Base-by-base conservation (phyloP, 2,329 filamentous ascomycete genomes). In the Phialophora expanda region DNA sequence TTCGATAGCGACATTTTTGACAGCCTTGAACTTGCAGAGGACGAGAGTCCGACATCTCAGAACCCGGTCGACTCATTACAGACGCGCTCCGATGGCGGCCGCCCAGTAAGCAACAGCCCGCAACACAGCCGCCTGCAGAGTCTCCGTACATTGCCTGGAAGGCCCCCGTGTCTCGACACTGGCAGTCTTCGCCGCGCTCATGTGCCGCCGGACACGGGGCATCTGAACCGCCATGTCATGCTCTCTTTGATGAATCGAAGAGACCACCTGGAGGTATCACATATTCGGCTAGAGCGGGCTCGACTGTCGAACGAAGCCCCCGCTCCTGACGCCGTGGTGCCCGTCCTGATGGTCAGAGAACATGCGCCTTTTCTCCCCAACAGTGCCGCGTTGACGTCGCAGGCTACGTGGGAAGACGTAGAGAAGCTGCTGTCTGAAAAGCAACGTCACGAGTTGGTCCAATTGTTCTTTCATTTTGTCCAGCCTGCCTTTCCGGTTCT, bases 401-500 rank as follows among this genome's bases (percentile, higher is more conserved):
- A 26, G 14, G 44, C 34, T 8, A 44, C 54, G 34, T 62, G 58
- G 58, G 41, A 51, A 24, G 59, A 61, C 9, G 46, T 66, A 4
- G 57, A 54, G 24, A n/a, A 41, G 11, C 57, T 66, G 51, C 57
- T 66, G 14, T 62, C 54, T 51, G 30, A 44, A 3, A 66, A 58
- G 54, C 64, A 66, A 22, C 53, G 59, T 34, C 38, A 57, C 9
- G 48, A 62, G 11, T 44, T 66, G 54, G 46, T 61, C 26, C 22
- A 30, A 71, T 80, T 95, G 38, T 96, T 93, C 81, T 96, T 95
- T 75, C 85, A 86, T 66, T 85, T 91, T 66, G 88, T 95, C 20
- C 91, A 95, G 75, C 90, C 91, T 0, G 89, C 85, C 69, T 93
- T 93, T 73, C 91, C 92, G n/a, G 90, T 96, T 71, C 84, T 94